phyloP scores from a whole-genome alignment of 2,329 filamentous ascomycete genomes.

The Diaporthe aspalathi region DNA sequence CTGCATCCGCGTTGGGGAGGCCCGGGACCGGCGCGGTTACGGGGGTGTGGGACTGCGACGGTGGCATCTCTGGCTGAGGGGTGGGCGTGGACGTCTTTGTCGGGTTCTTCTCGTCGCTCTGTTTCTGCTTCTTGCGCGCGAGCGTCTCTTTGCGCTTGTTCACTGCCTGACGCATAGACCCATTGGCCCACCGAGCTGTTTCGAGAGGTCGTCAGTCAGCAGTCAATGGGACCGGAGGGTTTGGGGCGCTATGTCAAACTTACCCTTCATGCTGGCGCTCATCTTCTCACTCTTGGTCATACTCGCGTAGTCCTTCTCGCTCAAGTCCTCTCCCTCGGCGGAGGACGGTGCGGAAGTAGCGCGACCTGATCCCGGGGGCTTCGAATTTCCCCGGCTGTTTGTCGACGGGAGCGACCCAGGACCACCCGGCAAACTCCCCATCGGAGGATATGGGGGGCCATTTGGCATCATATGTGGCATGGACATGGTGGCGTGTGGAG shows the following conservation, averaged over 20 bases:
- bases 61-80: conserved; percentile 32
- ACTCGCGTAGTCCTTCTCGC: conserved; percentile 67
- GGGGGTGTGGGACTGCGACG: conserved; percentile 25
- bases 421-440: conserved; percentile 16
- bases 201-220: neutral
- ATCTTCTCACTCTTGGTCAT: conserved; percentile 76
- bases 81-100: conserved; percentile 32
- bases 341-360: conserved; percentile 41
- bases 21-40: conserved; percentile 14
- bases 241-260: conserved; percentile 42
- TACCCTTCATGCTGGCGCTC: conserved; percentile 74
- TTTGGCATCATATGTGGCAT: conserved; percentile 35
- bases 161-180: conserved; percentile 70
- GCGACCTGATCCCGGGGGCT: conserved; percentile 48
- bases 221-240: neutral
- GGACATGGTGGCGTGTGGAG: conserved; percentile 29
- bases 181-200: conserved; percentile 69
- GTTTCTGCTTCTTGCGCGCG: conserved; percentile 63
- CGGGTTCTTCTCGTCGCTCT: conserved; percentile 35
- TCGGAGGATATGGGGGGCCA: conserved; percentile 12
- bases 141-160: conserved; percentile 71
- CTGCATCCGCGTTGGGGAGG: conserved; percentile 3
- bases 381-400: conserved; percentile 29
- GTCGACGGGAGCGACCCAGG: conserved; percentile 34
- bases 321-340: conserved; percentile 45